Evolutionary conservation across 108 stramenopile genomes (phyloP).

Genomic region (Stephanodiscus minutulus): DNA sequence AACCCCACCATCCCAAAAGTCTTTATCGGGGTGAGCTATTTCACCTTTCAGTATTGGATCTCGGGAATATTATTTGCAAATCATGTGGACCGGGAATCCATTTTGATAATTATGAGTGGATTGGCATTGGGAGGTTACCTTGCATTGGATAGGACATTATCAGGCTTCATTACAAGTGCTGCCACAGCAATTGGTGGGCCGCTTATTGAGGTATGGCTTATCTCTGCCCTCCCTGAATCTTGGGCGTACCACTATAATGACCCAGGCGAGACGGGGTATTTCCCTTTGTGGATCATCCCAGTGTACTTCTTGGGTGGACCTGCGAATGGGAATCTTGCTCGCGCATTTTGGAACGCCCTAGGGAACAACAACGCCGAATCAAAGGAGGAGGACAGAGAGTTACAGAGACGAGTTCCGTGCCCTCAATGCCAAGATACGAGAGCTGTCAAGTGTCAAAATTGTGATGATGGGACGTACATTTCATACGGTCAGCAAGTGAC

Average conservation of each 20-base stretch:
- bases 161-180: slow-evolving; percentile 66
- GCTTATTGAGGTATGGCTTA: slow-evolving; percentile 74
- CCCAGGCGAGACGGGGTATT: slow-evolving; percentile 78
- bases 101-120: slow-evolving; percentile 71
- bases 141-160: slow-evolving; percentile 63
- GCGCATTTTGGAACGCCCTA: slow-evolving; percentile 73
- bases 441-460: slow-evolving; percentile 73
- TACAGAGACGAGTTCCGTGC: slow-evolving; percentile 39
- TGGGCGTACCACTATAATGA: slow-evolving; percentile 84
- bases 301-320: slow-evolving; percentile 90
- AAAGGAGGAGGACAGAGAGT: not conserved
- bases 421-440: slow-evolving; percentile 64
- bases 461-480: slow-evolving; percentile 74
- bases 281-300: slow-evolving; percentile 85
- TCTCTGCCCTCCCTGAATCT: slow-evolving; percentile 41
- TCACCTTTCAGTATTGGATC: slow-evolving; percentile 90
- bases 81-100: slow-evolving; percentile 55
- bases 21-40: slow-evolving; percentile 75
- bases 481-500: slow-evolving; percentile 63
- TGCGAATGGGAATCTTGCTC: slow-evolving; percentile 83
- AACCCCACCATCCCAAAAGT: slow-evolving; percentile 54
- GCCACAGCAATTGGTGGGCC: slow-evolving; percentile 86
- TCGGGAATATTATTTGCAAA: slow-evolving; percentile 59
- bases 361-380: slow-evolving; percentile 2
- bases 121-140: slow-evolving; percentile 68